Conservation (phyloP, 345 rosid genomes). For the Linum lewisii region DNA sequence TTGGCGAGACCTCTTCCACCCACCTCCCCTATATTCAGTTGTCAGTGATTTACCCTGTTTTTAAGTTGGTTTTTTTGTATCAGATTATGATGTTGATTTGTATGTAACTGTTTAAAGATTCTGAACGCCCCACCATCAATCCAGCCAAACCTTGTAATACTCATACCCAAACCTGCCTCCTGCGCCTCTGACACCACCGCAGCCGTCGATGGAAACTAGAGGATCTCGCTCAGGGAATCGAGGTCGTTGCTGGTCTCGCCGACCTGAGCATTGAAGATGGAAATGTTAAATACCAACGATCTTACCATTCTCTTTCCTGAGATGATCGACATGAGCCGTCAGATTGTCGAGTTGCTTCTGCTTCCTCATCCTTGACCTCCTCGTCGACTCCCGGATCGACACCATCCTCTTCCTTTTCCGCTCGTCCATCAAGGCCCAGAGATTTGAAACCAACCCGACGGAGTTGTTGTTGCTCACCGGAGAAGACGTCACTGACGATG, state of each 20-base stretch:
- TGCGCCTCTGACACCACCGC: neutral
- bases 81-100: too few relatives aligned
- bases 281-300: conserved; percentile 43
- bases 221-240: conserved; percentile 61
- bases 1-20: too few relatives aligned
- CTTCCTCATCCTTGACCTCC: conserved; percentile 87
- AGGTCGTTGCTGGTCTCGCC: conserved; percentile 59
- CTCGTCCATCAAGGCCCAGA: conserved; percentile 51
- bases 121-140: neutral
- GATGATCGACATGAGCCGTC: conserved; percentile 39
- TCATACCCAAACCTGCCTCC: neutral
- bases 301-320: conserved; percentile 50
- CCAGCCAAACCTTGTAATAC: neutral
- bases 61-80: too few relatives aligned
- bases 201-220: conserved; percentile 14
- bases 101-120: too few relatives aligned
- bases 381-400: conserved; percentile 90
- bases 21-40: too few relatives aligned
- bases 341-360: conserved; percentile 88
- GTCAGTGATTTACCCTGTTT: too few relatives aligned
- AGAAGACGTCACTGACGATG: conserved; percentile 41
- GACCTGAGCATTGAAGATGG: conserved; percentile 60
- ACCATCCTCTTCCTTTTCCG: conserved; percentile 87
- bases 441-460: conserved; percentile 55
- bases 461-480: conserved; percentile 47